A percentile compares a stretch with the other conserved stretches of the same genome.
phyloP scores from a whole-genome alignment of 2,329 filamentous ascomycete species.

The Fusarium nodosum region DNA sequence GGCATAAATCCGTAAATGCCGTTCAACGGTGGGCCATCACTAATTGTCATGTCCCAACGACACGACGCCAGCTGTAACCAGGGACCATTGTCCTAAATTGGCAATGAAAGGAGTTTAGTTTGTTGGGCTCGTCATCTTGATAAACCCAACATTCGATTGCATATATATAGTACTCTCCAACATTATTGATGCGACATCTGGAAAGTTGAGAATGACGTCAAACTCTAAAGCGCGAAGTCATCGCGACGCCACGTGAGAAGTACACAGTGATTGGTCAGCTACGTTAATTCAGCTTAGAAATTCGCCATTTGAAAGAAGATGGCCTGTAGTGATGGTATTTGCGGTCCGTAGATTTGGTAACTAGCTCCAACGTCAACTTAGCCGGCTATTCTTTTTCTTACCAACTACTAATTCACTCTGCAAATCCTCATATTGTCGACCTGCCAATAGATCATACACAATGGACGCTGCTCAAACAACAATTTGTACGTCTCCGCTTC shows the following conservation, averaged over 20 bases:
- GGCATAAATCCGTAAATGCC: constrained; percentile 28
- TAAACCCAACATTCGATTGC: not conserved
- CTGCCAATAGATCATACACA: constrained; percentile 28
- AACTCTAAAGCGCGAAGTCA: constrained; percentile 31
- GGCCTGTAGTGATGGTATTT: constrained; percentile 17
- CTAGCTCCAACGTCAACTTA: constrained; percentile 29
- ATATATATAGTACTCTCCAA: not conserved
- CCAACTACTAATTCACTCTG: constrained; percentile 33
- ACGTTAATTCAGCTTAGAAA: constrained; percentile 50
- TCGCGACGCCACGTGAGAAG: constrained; percentile 50
- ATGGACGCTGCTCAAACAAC: constrained; percentile 53
- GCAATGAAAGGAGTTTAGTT: not conserved
- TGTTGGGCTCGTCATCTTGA: not conserved
- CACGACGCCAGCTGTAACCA: constrained; percentile 24
- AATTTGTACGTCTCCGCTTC: constrained; percentile 43
- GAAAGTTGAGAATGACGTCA: constrained; percentile 48
- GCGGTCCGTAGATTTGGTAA: constrained; percentile 1
- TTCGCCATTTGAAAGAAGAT: constrained; percentile 47
- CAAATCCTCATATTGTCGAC: constrained; percentile 24
- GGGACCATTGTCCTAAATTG: constrained; percentile 21
- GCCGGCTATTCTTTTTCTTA: constrained; percentile 24
- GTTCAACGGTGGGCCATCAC: constrained; percentile 15
- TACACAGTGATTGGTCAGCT: constrained; percentile 50
- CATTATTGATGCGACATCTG: not conserved
- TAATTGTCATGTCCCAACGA: constrained; percentile 15